These are phyloP conservation scores for Fistulinella prunicolor DNA, from an alignment of 768 basidiomycete genomes.

Conservation along the genomic window DNA sequence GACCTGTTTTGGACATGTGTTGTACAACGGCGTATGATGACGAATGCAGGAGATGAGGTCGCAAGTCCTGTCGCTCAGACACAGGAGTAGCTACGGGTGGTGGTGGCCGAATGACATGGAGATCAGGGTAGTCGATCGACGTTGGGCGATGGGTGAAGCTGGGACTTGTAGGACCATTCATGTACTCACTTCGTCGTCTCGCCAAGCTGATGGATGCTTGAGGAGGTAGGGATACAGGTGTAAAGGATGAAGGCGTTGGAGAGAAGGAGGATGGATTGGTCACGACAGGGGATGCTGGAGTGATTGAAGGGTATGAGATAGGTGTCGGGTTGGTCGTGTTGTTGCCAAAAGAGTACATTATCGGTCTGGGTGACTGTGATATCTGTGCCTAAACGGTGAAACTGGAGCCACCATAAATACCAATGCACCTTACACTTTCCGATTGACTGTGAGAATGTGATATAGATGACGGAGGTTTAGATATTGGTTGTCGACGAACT, in stretches of 20 bases:
- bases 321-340: constrained; percentile 35
- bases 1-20: constrained; percentile 31
- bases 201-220: constrained; percentile 82
- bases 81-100: constrained; percentile 70
- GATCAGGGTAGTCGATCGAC: constrained; percentile 78
- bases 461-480: constrained; percentile 43
- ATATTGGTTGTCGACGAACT: constrained; percentile 40
- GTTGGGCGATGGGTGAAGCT: constrained; percentile 42
- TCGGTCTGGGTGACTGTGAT: constrained; percentile 34
- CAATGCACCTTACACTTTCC: constrained; percentile 42
- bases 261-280: constrained; percentile 39
- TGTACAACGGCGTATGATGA: constrained; percentile 34
- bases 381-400: constrained; percentile 26
- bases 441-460: constrained; percentile 46
- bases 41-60: constrained; percentile 47
- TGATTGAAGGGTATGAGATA: constrained; percentile 55
- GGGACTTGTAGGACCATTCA: constrained; percentile 69
- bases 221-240: constrained; percentile 62
- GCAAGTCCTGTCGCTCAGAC: constrained; percentile 73
- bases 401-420: constrained; percentile 7
- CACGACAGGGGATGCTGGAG: constrained; percentile 36
- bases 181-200: constrained; percentile 70
- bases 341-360: constrained; percentile 38
- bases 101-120: constrained; percentile 71
- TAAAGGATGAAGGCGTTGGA: constrained; percentile 38